phyloP scores from a whole-genome alignment of 768 basidiomycete genomes.

The Rhizopogon vinicolor region DNA sequence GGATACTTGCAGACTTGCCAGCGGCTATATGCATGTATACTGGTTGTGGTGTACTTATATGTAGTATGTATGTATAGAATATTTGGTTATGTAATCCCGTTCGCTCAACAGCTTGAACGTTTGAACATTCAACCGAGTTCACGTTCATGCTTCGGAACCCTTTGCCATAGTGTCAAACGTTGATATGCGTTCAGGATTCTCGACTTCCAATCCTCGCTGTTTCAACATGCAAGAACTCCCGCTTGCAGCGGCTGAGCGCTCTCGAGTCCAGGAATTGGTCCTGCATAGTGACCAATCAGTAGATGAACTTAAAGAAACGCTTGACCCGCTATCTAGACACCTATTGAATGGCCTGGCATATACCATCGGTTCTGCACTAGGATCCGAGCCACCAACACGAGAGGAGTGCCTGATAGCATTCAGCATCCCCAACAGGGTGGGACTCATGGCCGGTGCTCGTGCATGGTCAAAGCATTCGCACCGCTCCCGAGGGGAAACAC shows the following conservation, averaged over 20 bases:
- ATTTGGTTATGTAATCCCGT: neutral
- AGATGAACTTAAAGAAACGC: slow-evolving; percentile 12
- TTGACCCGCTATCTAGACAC: slow-evolving; percentile 36
- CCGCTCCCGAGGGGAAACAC: slow-evolving; percentile 31
- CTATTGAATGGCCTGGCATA: slow-evolving; percentile 51
- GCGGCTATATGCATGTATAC: too few relatives aligned
- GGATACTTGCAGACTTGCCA: too few relatives aligned
- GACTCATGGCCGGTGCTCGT: slow-evolving; percentile 54
- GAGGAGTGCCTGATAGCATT: slow-evolving; percentile 52
- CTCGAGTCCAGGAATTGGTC: slow-evolving; percentile 22
- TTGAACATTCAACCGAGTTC: neutral
- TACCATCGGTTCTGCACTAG: slow-evolving; percentile 55
- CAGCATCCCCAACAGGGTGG: slow-evolving; percentile 39
- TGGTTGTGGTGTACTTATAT: too few relatives aligned
- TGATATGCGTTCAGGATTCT: neutral
- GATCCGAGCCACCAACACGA: slow-evolving; percentile 42
- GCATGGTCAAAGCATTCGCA: slow-evolving; percentile 68
- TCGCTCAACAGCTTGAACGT: neutral
- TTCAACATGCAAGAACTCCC: slow-evolving; percentile 41
- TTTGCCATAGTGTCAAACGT: too few relatives aligned
- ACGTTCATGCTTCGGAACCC: neutral
- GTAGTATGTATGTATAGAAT: too few relatives aligned
- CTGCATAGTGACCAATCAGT: slow-evolving; percentile 8
- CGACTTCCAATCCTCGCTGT: slow-evolving; percentile 32
- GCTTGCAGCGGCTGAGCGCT: slow-evolving; percentile 32